Conservation (phyloP, 2,329 filamentous ascomycete genomes). For the Nemania serpens region DNA sequence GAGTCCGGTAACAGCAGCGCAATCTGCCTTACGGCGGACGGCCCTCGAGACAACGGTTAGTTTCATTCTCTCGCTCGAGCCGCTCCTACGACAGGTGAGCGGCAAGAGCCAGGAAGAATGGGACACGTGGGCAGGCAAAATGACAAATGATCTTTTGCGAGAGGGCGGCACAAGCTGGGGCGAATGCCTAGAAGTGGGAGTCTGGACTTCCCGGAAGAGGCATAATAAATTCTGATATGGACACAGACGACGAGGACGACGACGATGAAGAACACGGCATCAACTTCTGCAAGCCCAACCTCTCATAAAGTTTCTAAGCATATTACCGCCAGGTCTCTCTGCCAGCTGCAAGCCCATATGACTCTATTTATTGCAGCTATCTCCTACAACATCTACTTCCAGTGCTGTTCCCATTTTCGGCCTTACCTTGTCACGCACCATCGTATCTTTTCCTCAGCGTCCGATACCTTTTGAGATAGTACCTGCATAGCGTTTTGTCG, state of each 20-base stretch:
- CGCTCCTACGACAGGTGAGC: conserved; percentile 77
- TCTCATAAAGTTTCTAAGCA: conserved; percentile 3
- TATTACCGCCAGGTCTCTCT: neutral
- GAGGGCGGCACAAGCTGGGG: conserved; percentile 80
- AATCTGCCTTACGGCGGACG: conserved; percentile 75
- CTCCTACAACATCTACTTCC: neutral
- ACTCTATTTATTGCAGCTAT: conserved; percentile 2
- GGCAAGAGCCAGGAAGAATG: conserved; percentile 90
- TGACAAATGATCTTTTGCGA: conserved; percentile 83
- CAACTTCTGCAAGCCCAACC: conserved; percentile 17
- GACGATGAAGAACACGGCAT: conserved; percentile 13
- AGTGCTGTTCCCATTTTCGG: neutral
- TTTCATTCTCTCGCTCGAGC: conserved; percentile 84
- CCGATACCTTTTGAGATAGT: conserved; percentile 91
- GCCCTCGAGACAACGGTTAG: conserved; percentile 82
- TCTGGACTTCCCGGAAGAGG: conserved; percentile 84
- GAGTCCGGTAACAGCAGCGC: conserved; percentile 66
- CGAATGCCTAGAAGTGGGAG: conserved; percentile 84
- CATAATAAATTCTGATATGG: conserved; percentile 30
- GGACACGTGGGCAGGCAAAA: conserved; percentile 85
- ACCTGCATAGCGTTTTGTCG: conserved; percentile 56
- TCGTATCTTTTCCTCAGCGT: conserved; percentile 82
- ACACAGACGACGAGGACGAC: neutral
- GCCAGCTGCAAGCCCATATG: neutral
- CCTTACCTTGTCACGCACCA: conserved; percentile 37